A percentile compares a stretch with the other conserved stretches of the same genome.
phyloP scores from a whole-genome alignment of 164 flowering plant species.

The Chimonanthus praecox region DNA sequence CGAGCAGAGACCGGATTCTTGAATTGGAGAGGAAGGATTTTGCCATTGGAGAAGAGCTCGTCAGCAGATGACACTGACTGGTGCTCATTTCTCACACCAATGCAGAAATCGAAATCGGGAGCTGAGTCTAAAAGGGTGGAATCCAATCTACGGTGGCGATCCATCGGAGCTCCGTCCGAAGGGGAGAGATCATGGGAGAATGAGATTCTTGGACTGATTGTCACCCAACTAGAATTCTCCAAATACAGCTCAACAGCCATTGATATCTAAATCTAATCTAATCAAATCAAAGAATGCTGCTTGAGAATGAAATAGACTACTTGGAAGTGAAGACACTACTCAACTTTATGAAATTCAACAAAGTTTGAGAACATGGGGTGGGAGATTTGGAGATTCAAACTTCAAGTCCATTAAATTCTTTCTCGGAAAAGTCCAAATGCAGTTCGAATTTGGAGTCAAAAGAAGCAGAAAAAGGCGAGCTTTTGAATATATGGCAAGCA shows the following conservation, averaged over 20 bases:
- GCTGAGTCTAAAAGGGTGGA: slow-evolving; percentile 28
- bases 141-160: slow-evolving; percentile 26
- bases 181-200: slow-evolving; percentile 63
- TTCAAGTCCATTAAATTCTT: background rate
- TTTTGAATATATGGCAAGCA: background rate
- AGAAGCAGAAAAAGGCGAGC: background rate
- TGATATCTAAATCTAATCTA: background rate
- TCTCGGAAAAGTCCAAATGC: background rate
- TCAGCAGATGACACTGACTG: slow-evolving; percentile 49
- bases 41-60: slow-evolving; percentile 74
- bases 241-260: slow-evolving; percentile 8
- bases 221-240: slow-evolving; percentile 8
- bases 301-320: background rate
- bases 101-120: slow-evolving; percentile 62
- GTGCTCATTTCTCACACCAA: slow-evolving; percentile 24
- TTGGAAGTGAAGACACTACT: background rate
- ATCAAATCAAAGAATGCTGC: background rate
- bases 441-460: background rate
- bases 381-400: background rate
- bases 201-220: slow-evolving; percentile 69
- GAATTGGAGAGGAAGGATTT: slow-evolving; percentile 46
- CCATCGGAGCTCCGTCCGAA: slow-evolving; percentile 19
- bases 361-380: background rate
- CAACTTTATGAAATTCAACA: too few species aligned
- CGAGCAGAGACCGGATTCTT: slow-evolving; percentile 18